phyloP scores from a whole-genome alignment of 768 basidiomycete genomes.

The Mycena vitilis region DNA sequence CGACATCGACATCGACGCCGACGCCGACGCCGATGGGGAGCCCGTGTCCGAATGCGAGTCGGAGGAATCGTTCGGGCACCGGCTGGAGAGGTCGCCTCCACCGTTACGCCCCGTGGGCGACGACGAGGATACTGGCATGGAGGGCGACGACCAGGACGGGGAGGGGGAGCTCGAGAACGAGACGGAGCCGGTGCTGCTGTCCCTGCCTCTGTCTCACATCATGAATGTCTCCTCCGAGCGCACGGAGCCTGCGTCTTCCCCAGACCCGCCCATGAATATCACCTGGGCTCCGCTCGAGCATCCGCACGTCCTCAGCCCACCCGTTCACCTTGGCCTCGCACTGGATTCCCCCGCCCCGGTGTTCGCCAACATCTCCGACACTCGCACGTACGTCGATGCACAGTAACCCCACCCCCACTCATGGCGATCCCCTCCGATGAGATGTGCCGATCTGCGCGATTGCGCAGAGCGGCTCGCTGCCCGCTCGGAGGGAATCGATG shows the following conservation, averaged over 20 bases:
- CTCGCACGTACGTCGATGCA: conserved; percentile 24
- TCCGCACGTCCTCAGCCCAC: not conserved
- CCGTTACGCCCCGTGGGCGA: not conserved
- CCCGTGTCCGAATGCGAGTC: conserved; percentile 28
- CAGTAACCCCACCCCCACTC: not conserved
- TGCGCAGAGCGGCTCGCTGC: not conserved
- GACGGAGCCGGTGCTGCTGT: conserved; percentile 16
- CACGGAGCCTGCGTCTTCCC: conserved; percentile 5
- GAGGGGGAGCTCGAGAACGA: conserved; percentile 25
- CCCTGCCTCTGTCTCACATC: not conserved
- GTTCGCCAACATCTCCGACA: conserved; percentile 28
- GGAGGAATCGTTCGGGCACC: conserved; percentile 27
- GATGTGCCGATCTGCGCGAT: not conserved
- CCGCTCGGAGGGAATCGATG: not conserved
- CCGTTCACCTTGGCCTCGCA: not conserved
- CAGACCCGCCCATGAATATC: not conserved
- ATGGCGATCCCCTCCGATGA: not conserved
- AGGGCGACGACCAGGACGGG: conserved; percentile 14
- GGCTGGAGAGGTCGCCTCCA: conserved; percentile 1
- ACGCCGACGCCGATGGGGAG: conserved; percentile 5
- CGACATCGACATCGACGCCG: conserved; percentile 12
- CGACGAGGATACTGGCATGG: conserved; percentile 8
- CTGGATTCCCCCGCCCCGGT: conserved; percentile 8
- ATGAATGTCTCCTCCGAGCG: conserved; percentile 24
- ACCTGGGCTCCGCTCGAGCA: not conserved